A percentile compares a stretch with the other conserved stretches of the same genome.
phyloP scores from a whole-genome alignment of 2,329 filamentous ascomycete species.

The Chrysosporium keratinophilum region DNA sequence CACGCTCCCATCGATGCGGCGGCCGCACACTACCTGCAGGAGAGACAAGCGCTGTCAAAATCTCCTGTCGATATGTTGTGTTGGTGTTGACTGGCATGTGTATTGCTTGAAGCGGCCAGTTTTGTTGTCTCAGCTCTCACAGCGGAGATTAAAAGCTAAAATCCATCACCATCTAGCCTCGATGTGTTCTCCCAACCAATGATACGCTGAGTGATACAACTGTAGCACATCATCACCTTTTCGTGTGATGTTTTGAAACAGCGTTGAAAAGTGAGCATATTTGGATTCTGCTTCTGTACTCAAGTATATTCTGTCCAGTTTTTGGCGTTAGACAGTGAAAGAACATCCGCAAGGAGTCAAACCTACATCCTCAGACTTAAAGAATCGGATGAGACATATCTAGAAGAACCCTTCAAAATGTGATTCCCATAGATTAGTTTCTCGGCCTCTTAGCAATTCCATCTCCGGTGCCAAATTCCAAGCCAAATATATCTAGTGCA shows the following conservation, averaged over 20 bases:
- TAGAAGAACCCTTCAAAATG: too few species aligned
- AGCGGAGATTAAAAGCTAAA: conserved; percentile 2
- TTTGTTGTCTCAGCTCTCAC: conserved; percentile 4
- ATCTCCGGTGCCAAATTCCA: background rate
- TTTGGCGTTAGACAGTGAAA: too few species aligned
- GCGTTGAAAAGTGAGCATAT: too few species aligned
- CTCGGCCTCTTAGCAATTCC: background rate
- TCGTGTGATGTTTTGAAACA: too few species aligned
- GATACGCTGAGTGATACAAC: background rate
- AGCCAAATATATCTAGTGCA: background rate
- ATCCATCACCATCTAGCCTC: background rate
- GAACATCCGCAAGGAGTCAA: too few species aligned
- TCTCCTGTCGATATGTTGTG: background rate
- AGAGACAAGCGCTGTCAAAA: conserved; percentile 2
- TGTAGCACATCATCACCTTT: too few species aligned
- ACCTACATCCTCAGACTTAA: too few species aligned
- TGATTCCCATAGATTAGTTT: background rate
- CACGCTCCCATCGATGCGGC: conserved; percentile 8
- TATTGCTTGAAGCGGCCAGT: background rate
- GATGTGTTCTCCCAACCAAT: conserved; percentile 1
- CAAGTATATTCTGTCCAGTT: too few species aligned
- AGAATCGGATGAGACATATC: too few species aligned
- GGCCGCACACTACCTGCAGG: background rate
- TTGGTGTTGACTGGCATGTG: background rate
- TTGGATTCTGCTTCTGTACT: too few species aligned